A percentile compares a stretch with the other conserved stretches of the same genome.
Conservation (phyloP, 2,329 filamentous ascomycete species). For the Metarhizium sp. region DNA sequence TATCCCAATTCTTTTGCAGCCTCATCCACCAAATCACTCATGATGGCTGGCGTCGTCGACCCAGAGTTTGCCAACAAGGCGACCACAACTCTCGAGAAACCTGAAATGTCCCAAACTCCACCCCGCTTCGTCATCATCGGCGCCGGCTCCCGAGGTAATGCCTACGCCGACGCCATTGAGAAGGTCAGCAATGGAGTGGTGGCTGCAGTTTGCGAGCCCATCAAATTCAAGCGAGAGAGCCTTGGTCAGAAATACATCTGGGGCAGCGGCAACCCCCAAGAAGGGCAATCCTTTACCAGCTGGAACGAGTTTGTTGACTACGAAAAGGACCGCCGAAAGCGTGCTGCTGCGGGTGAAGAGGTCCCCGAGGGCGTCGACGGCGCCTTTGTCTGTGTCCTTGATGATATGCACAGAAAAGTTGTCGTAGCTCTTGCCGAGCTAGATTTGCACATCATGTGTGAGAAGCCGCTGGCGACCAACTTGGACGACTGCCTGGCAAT, state of each 20-base stretch:
- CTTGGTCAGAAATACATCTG: conserved; percentile 70
- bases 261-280: conserved; percentile 37
- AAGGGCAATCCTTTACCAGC: conserved; percentile 60
- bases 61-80: conserved; percentile 15
- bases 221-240: conserved; percentile 62
- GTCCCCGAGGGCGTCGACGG: conserved; percentile 51
- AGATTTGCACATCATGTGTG: conserved; percentile 79
- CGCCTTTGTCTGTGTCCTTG: conserved; percentile 60
- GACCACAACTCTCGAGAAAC: conserved; percentile 26
- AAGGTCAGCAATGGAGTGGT: conserved; percentile 58
- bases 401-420: conserved; percentile 81
- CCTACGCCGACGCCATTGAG: conserved; percentile 62
- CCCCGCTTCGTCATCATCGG: conserved; percentile 72
- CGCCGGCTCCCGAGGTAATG: conserved; percentile 67
- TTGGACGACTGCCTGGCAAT: conserved; percentile 71
- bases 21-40: neutral
- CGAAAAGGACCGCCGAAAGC: conserved; percentile 53
- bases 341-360: conserved; percentile 36
- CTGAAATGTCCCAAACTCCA: conserved; percentile 36
- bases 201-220: conserved; percentile 72
- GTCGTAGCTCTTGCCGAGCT: conserved; percentile 62
- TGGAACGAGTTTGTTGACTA: conserved; percentile 73
- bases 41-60: conserved; percentile 13
- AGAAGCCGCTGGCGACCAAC: conserved; percentile 83
- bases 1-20: neutral